A percentile compares a stretch with the other conserved stretches of the same genome.
Conservation (phyloP, 768 basidiomycete species). For the Lactarius hatsudake region DNA sequence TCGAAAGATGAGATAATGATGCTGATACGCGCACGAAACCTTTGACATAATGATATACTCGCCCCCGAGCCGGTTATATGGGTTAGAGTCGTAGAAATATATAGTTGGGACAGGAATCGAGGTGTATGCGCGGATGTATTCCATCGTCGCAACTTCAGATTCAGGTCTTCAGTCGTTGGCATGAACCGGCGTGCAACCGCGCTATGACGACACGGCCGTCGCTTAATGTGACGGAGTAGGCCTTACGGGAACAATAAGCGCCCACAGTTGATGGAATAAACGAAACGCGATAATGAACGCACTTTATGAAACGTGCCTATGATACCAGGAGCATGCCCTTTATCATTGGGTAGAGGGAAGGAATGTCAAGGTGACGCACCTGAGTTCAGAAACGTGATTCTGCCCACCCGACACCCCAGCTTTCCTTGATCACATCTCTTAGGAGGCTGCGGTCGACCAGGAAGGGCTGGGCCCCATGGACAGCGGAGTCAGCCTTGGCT, state of each 20-base stretch:
- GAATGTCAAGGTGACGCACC: constrained; percentile 44
- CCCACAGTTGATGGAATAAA: constrained; percentile 10
- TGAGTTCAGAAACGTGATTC: constrained; percentile 71
- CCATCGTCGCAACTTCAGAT: constrained; percentile 83
- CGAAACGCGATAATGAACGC: constrained; percentile 28
- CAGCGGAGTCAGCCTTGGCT: constrained; percentile 56
- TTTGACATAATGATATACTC: constrained; percentile 88
- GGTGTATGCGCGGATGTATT: constrained; percentile 71
- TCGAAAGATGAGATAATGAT: not conserved
- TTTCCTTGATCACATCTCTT: constrained; percentile 74
- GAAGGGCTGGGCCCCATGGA: constrained; percentile 65
- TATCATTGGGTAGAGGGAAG: constrained; percentile 24
- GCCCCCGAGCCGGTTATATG: constrained; percentile 78
- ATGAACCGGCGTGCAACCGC: constrained; percentile 83
- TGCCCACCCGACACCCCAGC: constrained; percentile 59
- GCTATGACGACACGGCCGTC: constrained; percentile 66
- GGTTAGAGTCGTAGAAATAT: constrained; percentile 77
- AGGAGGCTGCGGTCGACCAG: constrained; percentile 72
- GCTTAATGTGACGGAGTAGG: constrained; percentile 68
- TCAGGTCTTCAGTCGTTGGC: constrained; percentile 83
- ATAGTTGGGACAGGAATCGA: constrained; percentile 71
- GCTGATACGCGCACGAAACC: constrained; percentile 41
- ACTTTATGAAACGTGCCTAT: constrained; percentile 86
- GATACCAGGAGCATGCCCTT: constrained; percentile 11
- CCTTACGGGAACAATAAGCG: constrained; percentile 41